Conservation (phyloP, 345 rosid genomes). For the Dipteronia sinensis region DNA sequence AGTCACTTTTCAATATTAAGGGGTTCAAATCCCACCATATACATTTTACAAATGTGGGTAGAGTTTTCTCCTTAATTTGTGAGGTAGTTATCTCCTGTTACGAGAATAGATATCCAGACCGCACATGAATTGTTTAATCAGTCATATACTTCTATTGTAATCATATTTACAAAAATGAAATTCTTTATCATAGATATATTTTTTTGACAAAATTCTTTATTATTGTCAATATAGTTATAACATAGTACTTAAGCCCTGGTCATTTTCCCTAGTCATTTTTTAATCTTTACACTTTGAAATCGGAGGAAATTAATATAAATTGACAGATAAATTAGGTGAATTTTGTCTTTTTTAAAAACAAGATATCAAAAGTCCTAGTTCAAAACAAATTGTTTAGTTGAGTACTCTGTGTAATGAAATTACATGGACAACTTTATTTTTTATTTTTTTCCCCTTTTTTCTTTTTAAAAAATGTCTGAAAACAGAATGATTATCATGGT, state of each 20-base stretch:
- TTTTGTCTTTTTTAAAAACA: neutral
- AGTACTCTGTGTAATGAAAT: neutral
- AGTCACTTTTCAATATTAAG: no score
- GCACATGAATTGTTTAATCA: no score
- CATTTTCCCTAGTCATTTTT: no score
- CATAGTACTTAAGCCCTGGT: neutral
- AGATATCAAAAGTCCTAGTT: neutral
- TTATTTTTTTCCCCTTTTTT: neutral
- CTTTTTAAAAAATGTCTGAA: neutral
- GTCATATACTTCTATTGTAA: no score
- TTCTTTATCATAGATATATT: no score
- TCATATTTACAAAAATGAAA: no score
- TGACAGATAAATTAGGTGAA: neutral
- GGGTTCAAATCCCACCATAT: no score
- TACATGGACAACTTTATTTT: neutral
- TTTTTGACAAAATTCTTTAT: no score
- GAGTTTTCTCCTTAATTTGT: no score
- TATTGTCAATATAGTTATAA: neutral
- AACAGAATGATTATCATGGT: constrained; percentile 20
- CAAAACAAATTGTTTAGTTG: neutral
- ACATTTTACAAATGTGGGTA: no score
- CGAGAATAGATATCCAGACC: no score
- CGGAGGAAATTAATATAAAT: neutral
- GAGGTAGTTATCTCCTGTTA: no score
- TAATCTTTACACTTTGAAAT: neutral